A percentile compares a stretch with the other conserved stretches of the same genome.
Conservation (phyloP, 1,284 basidiomycete genomes). For the Ganoderma boninense region DNA sequence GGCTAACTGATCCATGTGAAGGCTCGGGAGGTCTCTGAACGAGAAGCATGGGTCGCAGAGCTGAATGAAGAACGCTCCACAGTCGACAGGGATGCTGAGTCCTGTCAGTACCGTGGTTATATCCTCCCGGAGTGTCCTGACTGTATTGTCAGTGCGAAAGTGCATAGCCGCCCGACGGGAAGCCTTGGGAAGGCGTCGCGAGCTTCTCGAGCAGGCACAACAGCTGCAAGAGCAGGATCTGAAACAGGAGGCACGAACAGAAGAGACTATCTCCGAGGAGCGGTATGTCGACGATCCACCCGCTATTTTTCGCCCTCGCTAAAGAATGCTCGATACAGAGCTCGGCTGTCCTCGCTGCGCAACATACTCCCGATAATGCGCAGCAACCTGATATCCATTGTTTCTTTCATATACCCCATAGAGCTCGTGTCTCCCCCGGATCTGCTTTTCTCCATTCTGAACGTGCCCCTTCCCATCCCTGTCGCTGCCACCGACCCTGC, state of each 20-base stretch:
- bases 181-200: conserved; percentile 56
- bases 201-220: conserved; percentile 55
- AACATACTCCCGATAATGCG: conserved; percentile 63
- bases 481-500: conserved; percentile 79
- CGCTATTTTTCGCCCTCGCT: conserved; percentile 16
- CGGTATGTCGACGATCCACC: conserved; percentile 27
- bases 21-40: conserved; percentile 71
- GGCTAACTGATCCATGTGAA: conserved; percentile 38
- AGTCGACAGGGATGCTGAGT: conserved; percentile 52
- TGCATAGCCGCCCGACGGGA: conserved; percentile 47
- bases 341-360: conserved; percentile 53
- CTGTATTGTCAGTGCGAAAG: conserved; percentile 37
- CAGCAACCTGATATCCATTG: conserved; percentile 75
- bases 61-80: conserved; percentile 49
- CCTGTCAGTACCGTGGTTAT: conserved; percentile 50
- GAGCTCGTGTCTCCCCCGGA: conserved; percentile 83
- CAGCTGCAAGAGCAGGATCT: conserved; percentile 51
- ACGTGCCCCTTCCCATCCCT: conserved; percentile 88
- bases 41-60: conserved; percentile 59
- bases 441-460: conserved; percentile 85
- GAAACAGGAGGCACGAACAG: conserved; percentile 44
- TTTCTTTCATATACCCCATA: conserved; percentile 89
- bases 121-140: conserved; percentile 26
- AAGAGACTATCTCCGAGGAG: conserved; percentile 37
- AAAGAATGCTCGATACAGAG: conserved; percentile 45